Base-by-base conservation (phyloP, 805 yeast species). In the Hanseniaspora lindneri region DNA sequence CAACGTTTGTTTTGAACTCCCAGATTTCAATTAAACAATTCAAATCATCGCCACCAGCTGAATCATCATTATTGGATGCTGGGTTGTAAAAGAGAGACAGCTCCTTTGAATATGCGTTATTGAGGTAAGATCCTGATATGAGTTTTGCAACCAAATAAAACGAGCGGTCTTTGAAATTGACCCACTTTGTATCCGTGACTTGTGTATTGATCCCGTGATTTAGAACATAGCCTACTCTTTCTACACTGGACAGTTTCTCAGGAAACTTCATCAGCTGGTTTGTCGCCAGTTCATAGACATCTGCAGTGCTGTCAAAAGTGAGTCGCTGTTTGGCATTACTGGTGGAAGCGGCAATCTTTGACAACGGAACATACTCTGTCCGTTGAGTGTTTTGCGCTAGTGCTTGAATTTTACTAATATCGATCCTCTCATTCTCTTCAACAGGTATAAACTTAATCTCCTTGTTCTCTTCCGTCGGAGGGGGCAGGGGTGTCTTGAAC, bases 381-480 rank as follows among this genome's bases (percentile, higher is more conserved):
- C 5, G 6, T 17, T 42, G 46, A 4, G 19, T 33, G 29, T 23
- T 30, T 27, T 32, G 19, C 1, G 36, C 24, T 1, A 30, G 28
- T 14, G n/a, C 19, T 23, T 32, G 10, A 6, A 42, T 20, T n/a
- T 6, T 24, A 14, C 33, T 32, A 3, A 20, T 42, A 32, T 25
- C 23, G 5, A 42, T 16, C 10, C 32, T n/a, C n/a, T 25, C n/a
- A 17, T 25, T 13, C 19, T 4, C n/a, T 33, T 16, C 21, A 7
- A 17, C 5, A 6, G 23, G 20, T 8, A 33, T 16, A 10, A 33
- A 41, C 16, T 41, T 41, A 13, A 43, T 25, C 17, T 35, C 40
- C 8, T 34, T 8, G 14, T 51, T 44, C 58, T 29, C 51, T 60
- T 42, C 62, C 60, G 43, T 61, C 49, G 1, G 73, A 68, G 17